These are phyloP conservation scores for Colletotrichum melonis DNA, from an alignment of 2,329 filamentous ascomycete genomes.

Conservation along the genomic window DNA sequence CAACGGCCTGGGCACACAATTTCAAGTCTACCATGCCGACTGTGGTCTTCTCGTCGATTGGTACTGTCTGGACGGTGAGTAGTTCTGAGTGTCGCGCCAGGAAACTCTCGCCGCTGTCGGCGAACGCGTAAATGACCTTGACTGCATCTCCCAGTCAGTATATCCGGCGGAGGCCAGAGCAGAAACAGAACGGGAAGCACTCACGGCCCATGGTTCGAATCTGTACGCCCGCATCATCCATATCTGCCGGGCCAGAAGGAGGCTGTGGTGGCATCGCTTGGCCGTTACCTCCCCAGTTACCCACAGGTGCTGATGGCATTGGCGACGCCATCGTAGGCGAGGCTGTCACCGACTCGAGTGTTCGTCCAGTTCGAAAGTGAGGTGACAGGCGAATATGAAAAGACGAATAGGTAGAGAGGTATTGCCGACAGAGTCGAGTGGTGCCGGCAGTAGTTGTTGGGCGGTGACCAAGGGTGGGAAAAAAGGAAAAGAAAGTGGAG, in stretches of 20 bases:
- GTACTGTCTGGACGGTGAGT: constrained; percentile 82
- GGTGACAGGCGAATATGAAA: background rate
- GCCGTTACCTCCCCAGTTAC: constrained; percentile 46
- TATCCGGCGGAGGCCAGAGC: background rate
- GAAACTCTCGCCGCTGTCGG: constrained; percentile 88
- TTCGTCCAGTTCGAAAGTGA: constrained; percentile 16
- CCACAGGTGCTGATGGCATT: constrained; percentile 45
- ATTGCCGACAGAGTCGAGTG: constrained; percentile 17
- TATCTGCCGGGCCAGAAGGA: constrained; percentile 40
- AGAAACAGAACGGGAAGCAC: constrained; percentile 43
- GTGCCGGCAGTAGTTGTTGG: constrained; percentile 1
- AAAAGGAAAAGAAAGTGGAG: constrained; percentile 30
- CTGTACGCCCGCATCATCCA: constrained; percentile 63
- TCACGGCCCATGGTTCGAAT: constrained; percentile 76
- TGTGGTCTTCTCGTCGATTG: constrained; percentile 80
- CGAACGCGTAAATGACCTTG: constrained; percentile 97
- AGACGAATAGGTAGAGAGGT: background rate
- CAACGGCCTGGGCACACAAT: constrained; percentile 86
- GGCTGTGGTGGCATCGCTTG: constrained; percentile 35
- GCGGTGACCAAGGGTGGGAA: constrained; percentile 17
- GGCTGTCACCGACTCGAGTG: constrained; percentile 24
- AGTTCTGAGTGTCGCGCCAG: constrained; percentile 86
- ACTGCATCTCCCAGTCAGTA: constrained; percentile 63
- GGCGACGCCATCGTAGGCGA: constrained; percentile 53
- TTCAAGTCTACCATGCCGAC: constrained; percentile 91